Base-by-base conservation (phyloP, 306 rosid genomes). In the Dryas drummondii region DNA sequence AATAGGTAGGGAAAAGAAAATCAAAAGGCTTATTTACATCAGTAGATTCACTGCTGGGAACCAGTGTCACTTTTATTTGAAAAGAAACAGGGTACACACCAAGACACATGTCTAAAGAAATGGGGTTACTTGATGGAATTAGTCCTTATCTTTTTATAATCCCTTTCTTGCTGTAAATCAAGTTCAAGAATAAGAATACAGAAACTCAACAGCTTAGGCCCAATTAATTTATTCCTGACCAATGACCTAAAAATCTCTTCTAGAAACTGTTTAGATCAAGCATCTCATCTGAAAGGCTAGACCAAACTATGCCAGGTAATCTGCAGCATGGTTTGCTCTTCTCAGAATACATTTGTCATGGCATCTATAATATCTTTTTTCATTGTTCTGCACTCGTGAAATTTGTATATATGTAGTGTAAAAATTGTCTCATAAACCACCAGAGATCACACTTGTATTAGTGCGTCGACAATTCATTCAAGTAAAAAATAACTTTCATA, bases 241-340 rank as follows among this genome's bases (percentile, higher is more conserved):
- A 53, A 42, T 22, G 44, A 56, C 66, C 15, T 5, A 8, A 55
- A 7, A 55, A 41, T 57, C 6, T 22, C 56, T 14, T 19, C 6
- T 0, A 12, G 15, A 56, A 71, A 71, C 65, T 42, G 9, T 46
- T 42, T 44, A 56, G 75, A 17, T 55, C 42, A 44, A 17, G 53
- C 59, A 12, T 22, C 13, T 40, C 53, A 71, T 54, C 53, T 54
- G n/a, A 55, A 71, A 55, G 16, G 7, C n/a, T 68, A 68, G 57
- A 68, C 72, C 56, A 22, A 22, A 22, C 22, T 22, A 48, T 14
- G 16, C 72, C 59, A 49, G n/a, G 42, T 9, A 5, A 6, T 40
- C n/a, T 49, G 7, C 59, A 37, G 50, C 37, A 9, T 37, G 12
- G 50, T 53, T 37, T 52, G 12, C 15, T 32, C 16, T 52, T 52